Evolutionary conservation across 2,329 filamentous ascomycete species (phyloP).

Genomic region (Tolypocladium tundrense): DNA sequence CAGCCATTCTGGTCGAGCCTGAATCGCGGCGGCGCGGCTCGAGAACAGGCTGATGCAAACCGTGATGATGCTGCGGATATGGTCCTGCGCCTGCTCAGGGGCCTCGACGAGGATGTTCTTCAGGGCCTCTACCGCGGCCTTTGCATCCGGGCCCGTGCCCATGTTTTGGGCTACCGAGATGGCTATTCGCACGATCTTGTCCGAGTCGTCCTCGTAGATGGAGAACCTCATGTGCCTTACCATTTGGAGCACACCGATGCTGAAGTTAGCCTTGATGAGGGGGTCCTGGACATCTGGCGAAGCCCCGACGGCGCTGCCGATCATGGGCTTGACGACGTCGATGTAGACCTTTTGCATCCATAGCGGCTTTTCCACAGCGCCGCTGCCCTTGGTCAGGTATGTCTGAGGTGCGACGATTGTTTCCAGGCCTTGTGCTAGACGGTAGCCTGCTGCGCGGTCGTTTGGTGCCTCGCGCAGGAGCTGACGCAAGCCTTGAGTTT

Average conservation of each 20-base stretch:
- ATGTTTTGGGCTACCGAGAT: slow-evolving; percentile 35
- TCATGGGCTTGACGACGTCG: slow-evolving; percentile 33
- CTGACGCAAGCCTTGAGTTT: slow-evolving; percentile 21
- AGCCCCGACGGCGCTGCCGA: slow-evolving; percentile 25
- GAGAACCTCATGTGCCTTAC: slow-evolving; percentile 38
- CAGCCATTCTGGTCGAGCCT: slow-evolving; percentile 17
- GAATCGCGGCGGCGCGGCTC: slow-evolving; percentile 14
- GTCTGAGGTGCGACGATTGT: slow-evolving; percentile 29
- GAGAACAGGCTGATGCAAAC: slow-evolving; percentile 31
- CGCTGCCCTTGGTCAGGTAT: slow-evolving; percentile 28
- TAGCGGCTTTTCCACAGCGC: slow-evolving; percentile 32
- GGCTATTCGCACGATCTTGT: slow-evolving; percentile 35
- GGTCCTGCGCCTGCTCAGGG: slow-evolving; percentile 33
- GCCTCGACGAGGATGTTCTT: slow-evolving; percentile 35
- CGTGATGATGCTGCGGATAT: slow-evolving; percentile 38
- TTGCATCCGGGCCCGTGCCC: slow-evolving; percentile 30
- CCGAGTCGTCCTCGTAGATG: slow-evolving; percentile 41
- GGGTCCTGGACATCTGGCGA: slow-evolving; percentile 18
- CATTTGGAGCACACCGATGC: slow-evolving; percentile 37
- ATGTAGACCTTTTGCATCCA: slow-evolving; percentile 41
- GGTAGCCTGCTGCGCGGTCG: slow-evolving; percentile 22
- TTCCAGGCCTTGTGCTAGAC: slow-evolving; percentile 31
- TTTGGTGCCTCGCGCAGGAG: slow-evolving; percentile 24
- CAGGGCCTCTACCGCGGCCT: slow-evolving; percentile 37
- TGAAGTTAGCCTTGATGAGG: slow-evolving; percentile 26